These are phyloP conservation scores for Cercophora samala DNA, from an alignment of 495 filamentous ascomycete genomes.

Conservation along the genomic window DNA sequence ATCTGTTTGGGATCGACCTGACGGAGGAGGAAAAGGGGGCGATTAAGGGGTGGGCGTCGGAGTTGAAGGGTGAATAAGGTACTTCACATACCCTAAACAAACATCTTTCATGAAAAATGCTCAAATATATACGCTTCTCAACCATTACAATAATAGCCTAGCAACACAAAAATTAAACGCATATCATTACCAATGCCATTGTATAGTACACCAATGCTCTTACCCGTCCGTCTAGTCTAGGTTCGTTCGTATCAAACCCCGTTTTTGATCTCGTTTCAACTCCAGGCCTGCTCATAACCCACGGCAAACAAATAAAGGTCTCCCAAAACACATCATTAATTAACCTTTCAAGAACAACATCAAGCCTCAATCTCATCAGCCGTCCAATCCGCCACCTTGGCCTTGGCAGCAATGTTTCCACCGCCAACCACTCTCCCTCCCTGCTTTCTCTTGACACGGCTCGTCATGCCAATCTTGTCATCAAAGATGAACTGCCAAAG, in stretches of 20 bases:
- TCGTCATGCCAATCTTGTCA: slow-evolving; percentile 79
- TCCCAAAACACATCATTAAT: not conserved
- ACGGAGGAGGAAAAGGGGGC: slow-evolving; percentile 49
- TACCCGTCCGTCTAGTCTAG: slow-evolving; percentile 6
- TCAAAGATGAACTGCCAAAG: slow-evolving; percentile 95
- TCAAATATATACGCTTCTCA: not conserved
- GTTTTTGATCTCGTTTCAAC: not conserved
- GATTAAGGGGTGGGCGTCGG: slow-evolving; percentile 48
- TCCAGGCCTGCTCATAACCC: not conserved
- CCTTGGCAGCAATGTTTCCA: slow-evolving; percentile 25
- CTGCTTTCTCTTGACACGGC: slow-evolving; percentile 86
- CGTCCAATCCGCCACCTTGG: slow-evolving; percentile 42
- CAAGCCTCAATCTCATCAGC: slow-evolving; percentile 55
- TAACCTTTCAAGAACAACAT: slow-evolving; percentile 1
- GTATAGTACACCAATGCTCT: not conserved
- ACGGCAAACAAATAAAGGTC: not conserved
- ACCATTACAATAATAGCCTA: not conserved
- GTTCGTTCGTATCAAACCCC: not conserved
- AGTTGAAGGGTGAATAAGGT: slow-evolving; percentile 34
- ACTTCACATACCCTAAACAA: not conserved
- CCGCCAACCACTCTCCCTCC: slow-evolving; percentile 64
- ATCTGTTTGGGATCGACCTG: slow-evolving; percentile 56
- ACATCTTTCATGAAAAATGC: not conserved
- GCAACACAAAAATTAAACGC: not conserved
- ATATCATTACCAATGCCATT: not conserved